Percentiles rank a stretch among this genome's conserved stretches.
Evolutionary conservation across 768 basidiomycete genomes (phyloP).

Genomic region (Suillus discolor): DNA sequence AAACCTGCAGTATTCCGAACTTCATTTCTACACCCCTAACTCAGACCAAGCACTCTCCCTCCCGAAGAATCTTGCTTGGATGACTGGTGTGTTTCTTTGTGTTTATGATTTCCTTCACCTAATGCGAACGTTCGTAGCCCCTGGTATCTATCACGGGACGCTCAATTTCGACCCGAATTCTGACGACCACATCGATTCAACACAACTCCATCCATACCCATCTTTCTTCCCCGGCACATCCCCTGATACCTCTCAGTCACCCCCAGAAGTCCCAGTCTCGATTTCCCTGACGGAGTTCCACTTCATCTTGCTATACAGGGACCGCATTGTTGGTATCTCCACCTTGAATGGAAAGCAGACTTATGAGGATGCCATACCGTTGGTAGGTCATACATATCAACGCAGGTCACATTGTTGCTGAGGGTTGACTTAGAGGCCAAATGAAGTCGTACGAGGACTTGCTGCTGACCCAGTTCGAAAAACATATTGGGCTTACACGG

Average conservation of each 20-base stretch:
- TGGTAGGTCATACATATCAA: conserved; percentile 52
- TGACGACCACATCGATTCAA: conserved; percentile 77
- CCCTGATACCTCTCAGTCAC: conserved; percentile 18
- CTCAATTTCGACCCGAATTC: conserved; percentile 69
- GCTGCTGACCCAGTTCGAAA: conserved; percentile 83
- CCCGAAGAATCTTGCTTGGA: conserved; percentile 84
- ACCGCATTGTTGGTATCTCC: conserved; percentile 77
- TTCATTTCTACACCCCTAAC: conserved; percentile 78
- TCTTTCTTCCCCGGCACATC: conserved; percentile 34
- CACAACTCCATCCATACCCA: conserved; percentile 82
- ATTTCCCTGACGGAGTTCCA: conserved; percentile 91
- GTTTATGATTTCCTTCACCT: conserved; percentile 4
- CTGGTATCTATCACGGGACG: conserved; percentile 86
- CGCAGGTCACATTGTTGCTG: conserved; percentile 12
- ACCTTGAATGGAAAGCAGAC: conserved; percentile 78
- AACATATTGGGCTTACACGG: conserved; percentile 95
- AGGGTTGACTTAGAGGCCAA: conserved; percentile 59
- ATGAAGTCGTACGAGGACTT: conserved; percentile 72
- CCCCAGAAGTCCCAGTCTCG: conserved; percentile 61
- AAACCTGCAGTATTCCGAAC: conserved; percentile 68
- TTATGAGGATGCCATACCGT: conserved; percentile 81
- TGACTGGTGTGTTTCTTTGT: conserved; percentile 65
- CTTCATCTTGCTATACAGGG: conserved; percentile 81
- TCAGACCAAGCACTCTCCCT: conserved; percentile 69
- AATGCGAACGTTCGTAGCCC: conserved; percentile 46